Percentiles rank a stretch among this genome's conserved stretches.
These are phyloP conservation scores for Albizia julibrissin DNA, from an alignment of 306 rosid genomes.

Conservation along the genomic window DNA sequence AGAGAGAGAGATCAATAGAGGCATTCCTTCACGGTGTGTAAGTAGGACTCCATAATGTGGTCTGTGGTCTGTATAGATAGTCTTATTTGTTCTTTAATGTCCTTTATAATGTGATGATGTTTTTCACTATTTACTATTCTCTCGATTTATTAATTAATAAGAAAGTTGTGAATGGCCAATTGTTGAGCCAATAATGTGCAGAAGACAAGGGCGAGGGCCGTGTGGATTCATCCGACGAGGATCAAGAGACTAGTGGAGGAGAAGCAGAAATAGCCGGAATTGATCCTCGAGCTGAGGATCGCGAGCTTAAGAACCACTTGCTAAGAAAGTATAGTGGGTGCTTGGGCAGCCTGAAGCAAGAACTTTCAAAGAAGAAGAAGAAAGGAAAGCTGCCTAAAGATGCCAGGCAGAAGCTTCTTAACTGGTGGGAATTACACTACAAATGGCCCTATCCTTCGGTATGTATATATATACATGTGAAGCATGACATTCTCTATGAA, in stretches of 20 bases:
- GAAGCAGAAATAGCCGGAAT: conserved; percentile 80
- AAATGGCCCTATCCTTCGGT: conserved; percentile 99
- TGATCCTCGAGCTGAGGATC: conserved; percentile 91
- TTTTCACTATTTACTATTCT: neutral
- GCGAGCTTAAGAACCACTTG: conserved; percentile 87
- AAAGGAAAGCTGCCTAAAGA: conserved; percentile 97
- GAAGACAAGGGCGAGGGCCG: conserved; percentile 76
- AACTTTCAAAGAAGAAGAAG: conserved; percentile 96
- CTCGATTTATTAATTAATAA: neutral
- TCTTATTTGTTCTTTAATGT: neutral
- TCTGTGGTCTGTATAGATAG: neutral
- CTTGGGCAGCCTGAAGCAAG: conserved; percentile 92
- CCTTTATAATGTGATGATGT: neutral
- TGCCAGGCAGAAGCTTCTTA: conserved; percentile 93
- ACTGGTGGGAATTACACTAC: conserved; percentile 98
- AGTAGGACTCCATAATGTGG: neutral
- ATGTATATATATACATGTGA: neutral
- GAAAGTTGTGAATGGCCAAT: neutral
- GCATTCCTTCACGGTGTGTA: too few relatives aligned
- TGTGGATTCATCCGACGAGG: conserved; percentile 84
- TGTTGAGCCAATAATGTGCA: conserved; percentile 17
- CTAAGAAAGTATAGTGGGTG: conserved; percentile 91
- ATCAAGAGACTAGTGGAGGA: conserved; percentile 77
- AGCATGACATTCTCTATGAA: neutral
- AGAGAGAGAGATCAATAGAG: too few relatives aligned